Evolutionary conservation across 139 green algal species (phyloP), one percentile per base, ranked within the genome.

Genomic region (Chlorella ohadii): DNA sequence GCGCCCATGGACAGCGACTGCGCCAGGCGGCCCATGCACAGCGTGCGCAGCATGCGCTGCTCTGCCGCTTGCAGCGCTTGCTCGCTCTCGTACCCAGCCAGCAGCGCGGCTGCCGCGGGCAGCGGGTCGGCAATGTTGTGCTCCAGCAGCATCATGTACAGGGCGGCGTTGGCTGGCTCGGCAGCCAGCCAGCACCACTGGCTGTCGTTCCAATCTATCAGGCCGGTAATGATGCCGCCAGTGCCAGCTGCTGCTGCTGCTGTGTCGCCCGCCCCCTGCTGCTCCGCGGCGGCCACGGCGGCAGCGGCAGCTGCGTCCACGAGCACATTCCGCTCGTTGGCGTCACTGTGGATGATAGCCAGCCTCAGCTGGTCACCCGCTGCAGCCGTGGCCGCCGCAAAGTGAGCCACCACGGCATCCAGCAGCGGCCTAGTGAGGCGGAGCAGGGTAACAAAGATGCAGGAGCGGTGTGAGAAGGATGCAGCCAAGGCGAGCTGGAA

Each of bases 241-340:
- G 4, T n/a, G 34, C 47, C 61, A 22, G 27, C 77, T 12, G 39
- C 33, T 12, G 33, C 25, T 64, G 3, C 23, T 39, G 17, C 27
- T 3, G 6, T 39, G 44, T 4, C 39, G 38, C 44, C 74, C 13
- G 74, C 51, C 28, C 39, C 34, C 56, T 33, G n/a, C 27, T 33
- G 34, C 34, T 28, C 70, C 9, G 70, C 70, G 15, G 70, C 70
- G 16, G 59, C 76, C 3, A 56, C 74, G 0, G 75, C 75, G 1
- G 76, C 76, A 1, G 76, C 76, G 0, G 57, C 76, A 28, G 59
- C 19, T 9, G 28, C 38, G 5, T 78, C 36, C 71, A 81, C 81
- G 38, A 86, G 71, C 41, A 86, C 61, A 41, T 86, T 86, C 13
- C 47, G 44, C 57, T 81, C 70, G 44, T 86, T 86, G 39, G 70